Evolutionary conservation across 306 rosid genomes (phyloP), one percentile per base, ranked within the genome.

Genomic region (Cyamopsis tetragonoloba): DNA sequence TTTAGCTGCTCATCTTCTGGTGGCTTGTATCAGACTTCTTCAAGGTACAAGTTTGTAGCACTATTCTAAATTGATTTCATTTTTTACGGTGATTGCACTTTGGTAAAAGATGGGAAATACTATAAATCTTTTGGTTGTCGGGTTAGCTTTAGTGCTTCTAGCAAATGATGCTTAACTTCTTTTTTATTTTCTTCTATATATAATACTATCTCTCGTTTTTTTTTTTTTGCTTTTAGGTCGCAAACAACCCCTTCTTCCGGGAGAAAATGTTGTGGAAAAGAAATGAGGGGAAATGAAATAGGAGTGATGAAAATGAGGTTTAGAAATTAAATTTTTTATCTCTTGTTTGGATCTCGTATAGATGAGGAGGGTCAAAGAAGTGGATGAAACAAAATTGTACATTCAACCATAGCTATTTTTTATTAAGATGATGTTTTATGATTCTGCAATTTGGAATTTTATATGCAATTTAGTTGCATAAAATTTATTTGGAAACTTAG

Each of bases 1-100:
- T 88, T 77, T 70, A 82, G 8, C 49, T 82, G 83, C 62, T 65
- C 81, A 15, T 67, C 82, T 63, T 79, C 87, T 48, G 68, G 79
- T 68, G 79, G 80, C 35, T 54, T 81, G 43, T 86, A 84, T 76
- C 42, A 77, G 31, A 17, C 91, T 41, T 76, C 89, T 23, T 56
- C 85, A 60, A 79, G 97, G 97, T 91, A 83, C 57, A 67, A 28
- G 54, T 28, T 42, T 70, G 30, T 32, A 11, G 6, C 28, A 14
- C 31, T 60, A 19, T 63, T 3, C 22, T 7, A 37, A 9, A 44
- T 56, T 38, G 22, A 19, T 53, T 74, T 74, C 22, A 43, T 24
- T 48, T 37, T 48, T 65, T 6, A 24, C 23, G 66, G 63, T 72
- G 44, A 50, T 42, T 72, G 70, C 27, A 9, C 30, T 71, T n/a